Evolutionary conservation across 345 rosid species (phyloP), one percentile per base, ranked within the genome.

Genomic region (Microcos paniculata): DNA sequence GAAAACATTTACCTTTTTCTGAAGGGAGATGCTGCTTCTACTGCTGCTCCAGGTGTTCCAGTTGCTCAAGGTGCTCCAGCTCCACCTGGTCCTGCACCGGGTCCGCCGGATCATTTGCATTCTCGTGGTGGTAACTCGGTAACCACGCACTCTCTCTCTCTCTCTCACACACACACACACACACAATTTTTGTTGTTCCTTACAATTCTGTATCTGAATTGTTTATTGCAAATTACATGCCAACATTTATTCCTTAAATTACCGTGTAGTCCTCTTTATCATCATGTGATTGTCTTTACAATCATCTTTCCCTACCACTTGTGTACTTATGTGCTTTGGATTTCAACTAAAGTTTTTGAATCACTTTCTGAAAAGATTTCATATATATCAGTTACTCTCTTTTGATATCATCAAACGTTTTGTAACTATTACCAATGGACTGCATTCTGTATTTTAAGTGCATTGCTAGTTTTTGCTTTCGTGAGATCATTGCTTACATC

Each of bases 101-200:
- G 71, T 28, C 79, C 81, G 26, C 71, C 77, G 46, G 79, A 86
- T 16, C 82, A 82, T 45, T 14, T 79, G 51, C 76, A 78, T 73
- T 75, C 91, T 70, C 90, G 89, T 74, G 77, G 67, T 43, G 87
- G 87, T 76, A 89, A 90, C 78, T 58, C 83, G 82, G 92, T 89
- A 78, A 79, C 52, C 40, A 2, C 6, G 40, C 40, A 3, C 40
- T 35, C 6, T 51, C 24, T 33, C n/a, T 19, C 12, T 21, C 40
- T 8, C 46, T 11, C 13, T 23, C 0, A 7, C 21, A 19, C 3
- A 24, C 4, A 35, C n/a, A n/a, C n/a, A n/a, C n/a, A n/a, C n/a
- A n/a, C n/a, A n/a, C n/a, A n/a, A n/a, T n/a, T n/a, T n/a, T n/a
- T n/a, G n/a, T 43, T 76, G 51, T 26, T 26, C 33, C 23, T 61